phyloP scores from a whole-genome alignment of 2,329 filamentous ascomycete species.

The Paradendryphiella salina region DNA sequence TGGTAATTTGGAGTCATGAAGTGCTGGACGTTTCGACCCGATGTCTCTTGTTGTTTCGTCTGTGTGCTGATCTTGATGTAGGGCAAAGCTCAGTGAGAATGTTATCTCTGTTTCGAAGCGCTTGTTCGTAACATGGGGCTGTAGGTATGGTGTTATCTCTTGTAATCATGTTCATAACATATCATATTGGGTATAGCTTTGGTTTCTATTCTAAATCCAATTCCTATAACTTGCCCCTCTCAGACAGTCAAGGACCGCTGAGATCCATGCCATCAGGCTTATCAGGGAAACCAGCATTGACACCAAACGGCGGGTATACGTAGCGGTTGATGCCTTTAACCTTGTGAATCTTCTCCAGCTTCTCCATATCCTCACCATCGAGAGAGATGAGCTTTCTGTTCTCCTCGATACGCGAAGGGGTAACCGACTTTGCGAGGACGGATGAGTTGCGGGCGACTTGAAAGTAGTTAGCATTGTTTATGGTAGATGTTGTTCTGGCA shows the following conservation, averaged over 20 bases:
- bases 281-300: conserved; percentile 55
- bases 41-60: no score
- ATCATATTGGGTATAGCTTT: conserved; percentile 19
- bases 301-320: conserved; percentile 55
- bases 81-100: no score
- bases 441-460: conserved; percentile 68
- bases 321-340: conserved; percentile 53
- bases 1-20: no score
- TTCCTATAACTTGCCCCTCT: conserved; percentile 11
- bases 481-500: background rate
- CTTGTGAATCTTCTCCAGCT: conserved; percentile 52
- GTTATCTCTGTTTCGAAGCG: no score
- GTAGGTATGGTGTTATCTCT: no score
- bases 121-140: no score
- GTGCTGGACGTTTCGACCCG: no score
- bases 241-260: conserved; percentile 33
- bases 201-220: conserved; percentile 5
- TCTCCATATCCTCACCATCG: conserved; percentile 64
- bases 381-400: conserved; percentile 70
- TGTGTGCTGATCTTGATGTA: no score
- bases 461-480: conserved; percentile 1
- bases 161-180: background rate
- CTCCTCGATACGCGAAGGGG: conserved; percentile 67
- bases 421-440: conserved; percentile 75
- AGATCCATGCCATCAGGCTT: conserved; percentile 48